Conservation (phyloP, 345 rosid species). For the Raphanus sativus region DNA sequence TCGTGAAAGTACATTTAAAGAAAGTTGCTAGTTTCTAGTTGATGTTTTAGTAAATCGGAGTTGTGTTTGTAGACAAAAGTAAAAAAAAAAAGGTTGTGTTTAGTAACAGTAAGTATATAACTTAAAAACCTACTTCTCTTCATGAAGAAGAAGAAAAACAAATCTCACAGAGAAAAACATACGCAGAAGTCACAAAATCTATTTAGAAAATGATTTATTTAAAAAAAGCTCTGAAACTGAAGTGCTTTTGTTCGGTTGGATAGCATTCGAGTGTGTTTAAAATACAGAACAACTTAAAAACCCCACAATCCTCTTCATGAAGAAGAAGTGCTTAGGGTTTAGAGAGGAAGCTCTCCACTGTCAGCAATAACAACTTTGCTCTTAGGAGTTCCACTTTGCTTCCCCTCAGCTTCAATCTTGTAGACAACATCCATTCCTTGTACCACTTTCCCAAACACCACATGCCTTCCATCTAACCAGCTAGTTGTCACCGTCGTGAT, state of each 20-base stretch:
- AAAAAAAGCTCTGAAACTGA: neutral
- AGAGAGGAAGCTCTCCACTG: conserved; percentile 90
- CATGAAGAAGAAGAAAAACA: neutral
- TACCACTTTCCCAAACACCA: conserved; percentile 93
- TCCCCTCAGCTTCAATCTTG: conserved; percentile 93
- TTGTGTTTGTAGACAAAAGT: neutral
- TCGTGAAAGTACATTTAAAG: neutral
- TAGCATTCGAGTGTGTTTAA: neutral
- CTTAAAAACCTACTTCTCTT: neutral
- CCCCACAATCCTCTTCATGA: neutral
- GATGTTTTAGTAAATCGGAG: neutral
- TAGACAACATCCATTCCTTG: conserved; percentile 96
- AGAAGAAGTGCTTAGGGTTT: conserved; percentile 23
- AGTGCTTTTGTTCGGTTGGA: neutral
- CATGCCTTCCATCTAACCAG: conserved; percentile 82
- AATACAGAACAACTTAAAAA: conserved; percentile 13
- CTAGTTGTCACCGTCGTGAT: neutral
- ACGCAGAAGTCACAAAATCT: conserved; percentile 45
- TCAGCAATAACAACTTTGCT: conserved; percentile 82
- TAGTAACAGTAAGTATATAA: neutral
- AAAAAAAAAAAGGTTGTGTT: neutral
- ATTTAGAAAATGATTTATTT: neutral
- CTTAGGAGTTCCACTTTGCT: conserved; percentile 37
- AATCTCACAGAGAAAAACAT: neutral
- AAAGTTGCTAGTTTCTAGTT: neutral